Conservation (phyloP, 352 stramenopile genomes). For the Elongisporangium prolatum region DNA sequence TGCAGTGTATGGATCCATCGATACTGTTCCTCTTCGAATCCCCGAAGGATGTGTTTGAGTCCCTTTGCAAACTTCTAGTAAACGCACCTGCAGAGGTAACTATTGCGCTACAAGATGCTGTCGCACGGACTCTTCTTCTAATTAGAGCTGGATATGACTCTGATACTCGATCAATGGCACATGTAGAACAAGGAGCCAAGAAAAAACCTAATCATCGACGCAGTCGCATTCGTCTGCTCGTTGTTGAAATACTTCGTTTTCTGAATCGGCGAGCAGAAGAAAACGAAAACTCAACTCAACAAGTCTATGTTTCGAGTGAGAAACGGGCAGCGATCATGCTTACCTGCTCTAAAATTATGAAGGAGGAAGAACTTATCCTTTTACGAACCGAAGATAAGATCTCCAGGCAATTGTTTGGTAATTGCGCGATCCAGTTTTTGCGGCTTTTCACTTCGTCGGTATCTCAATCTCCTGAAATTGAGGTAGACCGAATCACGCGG, state of each 20-base stretch:
- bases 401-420: conserved; percentile 38
- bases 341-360: conserved; percentile 51
- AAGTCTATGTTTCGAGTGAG: conserved; percentile 9
- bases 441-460: conserved; percentile 22
- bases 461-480: neutral
- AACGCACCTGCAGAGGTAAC: neutral
- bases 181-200: conserved; percentile 15
- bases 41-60: conserved; percentile 35
- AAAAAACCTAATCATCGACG: conserved; percentile 33
- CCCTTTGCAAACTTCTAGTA: conserved; percentile 20
- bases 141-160: conserved; percentile 29
- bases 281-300: conserved; percentile 1
- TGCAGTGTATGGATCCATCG: conserved; percentile 38
- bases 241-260: conserved; percentile 36
- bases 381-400: conserved; percentile 38
- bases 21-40: conserved; percentile 56
- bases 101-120: conserved; percentile 8
- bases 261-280: conserved; percentile 18
- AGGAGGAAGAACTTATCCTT: conserved; percentile 59
- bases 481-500: conserved; percentile 2
- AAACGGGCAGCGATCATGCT: conserved; percentile 35
- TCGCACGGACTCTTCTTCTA: conserved; percentile 26
- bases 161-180: conserved; percentile 10
- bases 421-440: conserved; percentile 48
- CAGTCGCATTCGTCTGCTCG: conserved; percentile 35